phyloP scores from a whole-genome alignment of 1,284 basidiomycete species.

The Anthracocystis setariae region DNA sequence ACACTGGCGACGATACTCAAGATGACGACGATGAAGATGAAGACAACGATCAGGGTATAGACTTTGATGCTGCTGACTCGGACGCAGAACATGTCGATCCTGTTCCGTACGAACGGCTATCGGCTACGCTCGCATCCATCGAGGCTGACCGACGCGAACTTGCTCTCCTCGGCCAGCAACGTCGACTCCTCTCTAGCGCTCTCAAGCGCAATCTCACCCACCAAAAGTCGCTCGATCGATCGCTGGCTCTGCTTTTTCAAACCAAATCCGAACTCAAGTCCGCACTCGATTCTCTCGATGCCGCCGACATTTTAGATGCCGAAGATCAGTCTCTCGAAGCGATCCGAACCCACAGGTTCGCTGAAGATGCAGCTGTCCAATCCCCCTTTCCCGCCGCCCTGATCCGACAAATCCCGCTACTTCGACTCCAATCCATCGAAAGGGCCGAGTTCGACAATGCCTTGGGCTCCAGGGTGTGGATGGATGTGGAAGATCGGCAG shows the following conservation, averaged over 20 bases:
- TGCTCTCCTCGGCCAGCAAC: conserved; percentile 10
- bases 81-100: background rate
- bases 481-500: conserved; percentile 31
- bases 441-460: conserved; percentile 41
- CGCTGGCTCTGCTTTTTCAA: conserved; percentile 9
- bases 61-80: background rate
- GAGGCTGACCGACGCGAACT: conserved; percentile 34
- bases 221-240: conserved; percentile 15
- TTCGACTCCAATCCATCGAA: conserved; percentile 42
- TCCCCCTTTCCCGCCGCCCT: conserved; percentile 26
- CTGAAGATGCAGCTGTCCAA: conserved; percentile 13
- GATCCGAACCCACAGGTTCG: conserved; percentile 13
- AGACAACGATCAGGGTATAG: background rate
- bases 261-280: conserved; percentile 35
- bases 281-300: conserved; percentile 29
- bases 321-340: conserved; percentile 47
- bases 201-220: conserved; percentile 23
- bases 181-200: conserved; percentile 8
- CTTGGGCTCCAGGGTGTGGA: conserved; percentile 24
- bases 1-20: background rate
- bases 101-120: conserved; percentile 14
- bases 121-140: conserved; percentile 21
- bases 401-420: conserved; percentile 27
- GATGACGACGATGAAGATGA: background rate
- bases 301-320: conserved; percentile 42